These are phyloP conservation scores for Tricholoma saponaceum DNA, from an alignment of 768 basidiomycete species.

Conservation along the genomic window DNA sequence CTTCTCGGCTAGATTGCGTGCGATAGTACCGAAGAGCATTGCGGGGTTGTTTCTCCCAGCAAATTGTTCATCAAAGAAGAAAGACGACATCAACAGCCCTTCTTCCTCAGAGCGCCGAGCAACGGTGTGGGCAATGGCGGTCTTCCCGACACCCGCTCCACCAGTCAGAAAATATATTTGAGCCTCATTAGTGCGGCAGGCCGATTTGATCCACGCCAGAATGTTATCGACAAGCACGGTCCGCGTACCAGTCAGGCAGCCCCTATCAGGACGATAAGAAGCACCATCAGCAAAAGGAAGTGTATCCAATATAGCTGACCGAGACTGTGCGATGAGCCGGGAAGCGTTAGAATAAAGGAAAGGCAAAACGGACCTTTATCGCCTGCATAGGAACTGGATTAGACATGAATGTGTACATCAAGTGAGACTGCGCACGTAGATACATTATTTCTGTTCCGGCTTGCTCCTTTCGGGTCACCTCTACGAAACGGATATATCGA, in stretches of 20 bases:
- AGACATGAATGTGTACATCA: too few relatives aligned
- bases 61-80: constrained; percentile 16
- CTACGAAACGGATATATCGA: too few relatives aligned
- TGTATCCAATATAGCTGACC: background rate
- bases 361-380: too few relatives aligned
- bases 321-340: too few relatives aligned
- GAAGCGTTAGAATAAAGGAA: too few relatives aligned
- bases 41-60: constrained; percentile 10
- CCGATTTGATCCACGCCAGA: constrained; percentile 9
- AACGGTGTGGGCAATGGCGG: constrained; percentile 16
- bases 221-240: constrained; percentile 5
- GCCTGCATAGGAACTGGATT: too few relatives aligned
- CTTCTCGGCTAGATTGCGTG: constrained; percentile 12
- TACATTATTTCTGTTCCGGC: too few relatives aligned
- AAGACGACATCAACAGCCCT: constrained; percentile 14
- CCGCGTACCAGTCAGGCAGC: constrained; percentile 10
- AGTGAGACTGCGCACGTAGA: too few relatives aligned
- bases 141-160: constrained; percentile 19
- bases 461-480: too few relatives aligned
- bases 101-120: constrained; percentile 10
- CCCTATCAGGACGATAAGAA: constrained; percentile 5
- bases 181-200: background rate
- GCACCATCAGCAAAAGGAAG: constrained; percentile 11
- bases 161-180: constrained; percentile 16
- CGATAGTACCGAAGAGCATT: constrained; percentile 14